These are phyloP conservation scores for Tetragonia tetragonoides DNA, from an alignment of 148 eudicot genomes.

Conservation along the genomic window DNA sequence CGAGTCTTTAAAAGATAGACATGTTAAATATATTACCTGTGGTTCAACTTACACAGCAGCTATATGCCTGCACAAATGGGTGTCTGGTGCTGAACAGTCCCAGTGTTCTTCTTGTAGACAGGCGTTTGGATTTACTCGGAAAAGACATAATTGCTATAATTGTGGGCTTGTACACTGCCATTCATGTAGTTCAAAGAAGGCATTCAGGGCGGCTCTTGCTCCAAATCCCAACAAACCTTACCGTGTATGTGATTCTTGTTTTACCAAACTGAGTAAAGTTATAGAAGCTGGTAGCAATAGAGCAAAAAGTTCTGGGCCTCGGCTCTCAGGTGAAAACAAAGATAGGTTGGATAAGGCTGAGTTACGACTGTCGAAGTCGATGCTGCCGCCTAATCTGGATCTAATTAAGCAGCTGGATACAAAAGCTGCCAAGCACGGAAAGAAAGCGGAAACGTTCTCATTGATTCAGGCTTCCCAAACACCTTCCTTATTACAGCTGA, in stretches of 20 bases:
- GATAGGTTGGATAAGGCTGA: conserved; percentile 87
- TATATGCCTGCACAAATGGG: conserved; percentile 96
- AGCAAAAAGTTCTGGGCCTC: conserved; percentile 62
- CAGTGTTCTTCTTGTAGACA: conserved; percentile 94
- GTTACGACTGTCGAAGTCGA: conserved; percentile 54
- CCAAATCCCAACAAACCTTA: conserved; percentile 88
- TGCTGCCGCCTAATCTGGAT: conserved; percentile 62
- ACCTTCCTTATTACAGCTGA: conserved; percentile 65
- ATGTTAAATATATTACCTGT: conserved; percentile 77
- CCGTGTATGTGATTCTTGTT: conserved; percentile 95
- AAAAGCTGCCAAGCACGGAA: conserved; percentile 91
- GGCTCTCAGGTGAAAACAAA: conserved; percentile 92
- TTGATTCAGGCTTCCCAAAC: conserved; percentile 61
- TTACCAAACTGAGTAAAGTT: conserved; percentile 71
- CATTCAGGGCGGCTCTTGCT: conserved; percentile 79
- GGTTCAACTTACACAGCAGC: conserved; percentile 88
- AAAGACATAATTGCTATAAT: conserved; percentile 95
- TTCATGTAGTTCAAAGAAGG: conserved; percentile 84
- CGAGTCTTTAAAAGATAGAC: conserved; percentile 82
- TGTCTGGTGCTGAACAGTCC: conserved; percentile 95
- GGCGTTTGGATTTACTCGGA: conserved; percentile 92
- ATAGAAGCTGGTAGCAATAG: conserved; percentile 54
- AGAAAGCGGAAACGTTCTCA: conserved; percentile 70
- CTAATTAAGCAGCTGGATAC: conserved; percentile 79
- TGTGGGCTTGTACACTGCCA: conserved; percentile 98